phyloP scores from a whole-genome alignment of 495 filamentous ascomycete species.

The Sabuloglossum arenarium region DNA sequence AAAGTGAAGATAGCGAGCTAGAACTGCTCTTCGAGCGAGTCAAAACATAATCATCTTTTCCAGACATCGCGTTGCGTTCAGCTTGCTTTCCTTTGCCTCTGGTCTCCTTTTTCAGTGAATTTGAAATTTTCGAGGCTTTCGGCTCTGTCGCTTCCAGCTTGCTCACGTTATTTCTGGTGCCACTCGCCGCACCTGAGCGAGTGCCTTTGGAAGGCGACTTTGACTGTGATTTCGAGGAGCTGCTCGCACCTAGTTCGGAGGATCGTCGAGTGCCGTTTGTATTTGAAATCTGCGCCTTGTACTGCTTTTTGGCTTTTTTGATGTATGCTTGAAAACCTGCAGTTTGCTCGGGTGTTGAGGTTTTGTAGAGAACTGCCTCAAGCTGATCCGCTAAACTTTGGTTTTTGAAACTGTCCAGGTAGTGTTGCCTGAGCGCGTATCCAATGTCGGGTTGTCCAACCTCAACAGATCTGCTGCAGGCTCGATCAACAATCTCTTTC shows the following conservation, averaged over 20 bases:
- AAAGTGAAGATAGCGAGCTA: slow-evolving; percentile 24
- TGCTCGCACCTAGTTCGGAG: background rate
- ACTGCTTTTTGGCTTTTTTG: slow-evolving; percentile 17
- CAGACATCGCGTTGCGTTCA: slow-evolving; percentile 5
- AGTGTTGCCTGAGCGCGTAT: slow-evolving; percentile 19
- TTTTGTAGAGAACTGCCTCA: slow-evolving; percentile 22
- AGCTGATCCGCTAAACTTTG: slow-evolving; percentile 18
- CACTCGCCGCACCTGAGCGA: slow-evolving; percentile 3
- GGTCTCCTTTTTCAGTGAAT: slow-evolving; percentile 3
- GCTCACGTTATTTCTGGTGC: slow-evolving; percentile 5
- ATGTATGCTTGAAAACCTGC: slow-evolving; percentile 21
- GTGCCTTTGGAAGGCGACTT: background rate
- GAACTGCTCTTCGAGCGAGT: slow-evolving; percentile 18
- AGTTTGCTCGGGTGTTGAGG: slow-evolving; percentile 18
- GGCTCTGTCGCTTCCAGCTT: slow-evolving; percentile 4
- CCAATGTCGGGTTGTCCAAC: slow-evolving; percentile 19
- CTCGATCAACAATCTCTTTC: slow-evolving; percentile 19
- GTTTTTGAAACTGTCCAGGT: slow-evolving; percentile 20
- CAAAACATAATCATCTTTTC: slow-evolving; percentile 7
- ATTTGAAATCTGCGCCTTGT: background rate
- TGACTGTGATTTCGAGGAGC: background rate
- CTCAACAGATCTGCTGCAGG: slow-evolving; percentile 17
- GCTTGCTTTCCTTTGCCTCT: slow-evolving; percentile 1
- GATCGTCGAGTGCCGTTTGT: background rate
- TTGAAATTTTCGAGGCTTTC: background rate